These are phyloP conservation scores for Ophiostoma piceae DNA, from an alignment of 2,329 filamentous ascomycete species.

Conservation along the genomic window DNA sequence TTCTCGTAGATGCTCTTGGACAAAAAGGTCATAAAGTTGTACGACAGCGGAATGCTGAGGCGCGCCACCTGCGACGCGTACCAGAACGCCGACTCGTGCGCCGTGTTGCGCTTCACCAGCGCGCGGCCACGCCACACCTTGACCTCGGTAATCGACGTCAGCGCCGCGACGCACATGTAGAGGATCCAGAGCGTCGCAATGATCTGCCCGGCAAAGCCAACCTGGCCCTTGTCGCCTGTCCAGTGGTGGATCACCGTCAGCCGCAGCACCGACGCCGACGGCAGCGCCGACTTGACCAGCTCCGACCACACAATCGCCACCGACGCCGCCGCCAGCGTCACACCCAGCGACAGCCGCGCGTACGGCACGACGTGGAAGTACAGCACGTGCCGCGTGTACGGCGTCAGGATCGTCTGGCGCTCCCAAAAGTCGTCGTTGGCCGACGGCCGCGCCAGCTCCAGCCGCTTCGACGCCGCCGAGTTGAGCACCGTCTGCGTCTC, in stretches of 20 bases:
- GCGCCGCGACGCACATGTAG: constrained; percentile 90
- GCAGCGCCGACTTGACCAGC: constrained; percentile 74
- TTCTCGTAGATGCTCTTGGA: constrained; percentile 64
- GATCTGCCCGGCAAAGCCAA: constrained; percentile 81
- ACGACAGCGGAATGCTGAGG: constrained; percentile 84
- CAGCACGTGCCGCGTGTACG: constrained; percentile 73
- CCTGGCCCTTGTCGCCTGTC: constrained; percentile 62
- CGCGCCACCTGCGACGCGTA: constrained; percentile 90
- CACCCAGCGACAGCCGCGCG: constrained; percentile 59
- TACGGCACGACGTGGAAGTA: constrained; percentile 70
- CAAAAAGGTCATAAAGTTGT: constrained; percentile 94
- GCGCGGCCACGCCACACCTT: constrained; percentile 97
- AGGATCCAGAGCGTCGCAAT: constrained; percentile 83
- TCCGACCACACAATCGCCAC: constrained; percentile 89
- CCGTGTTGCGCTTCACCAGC: constrained; percentile 83
- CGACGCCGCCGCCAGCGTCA: constrained; percentile 67
- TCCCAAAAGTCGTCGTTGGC: constrained; percentile 52
- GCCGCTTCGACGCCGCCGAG: constrained; percentile 70
- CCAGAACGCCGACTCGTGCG: constrained; percentile 91
- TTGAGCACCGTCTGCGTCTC: constrained; percentile 78
- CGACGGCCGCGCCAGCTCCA: constrained; percentile 63
- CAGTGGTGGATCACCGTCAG: constrained; percentile 70
- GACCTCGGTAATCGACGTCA: constrained; percentile 83
- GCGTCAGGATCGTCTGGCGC: constrained; percentile 61
- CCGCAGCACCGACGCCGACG: constrained; percentile 65